phyloP scores from a whole-genome alignment of 208 protist genomes.

The Leishmania tropica region DNA sequence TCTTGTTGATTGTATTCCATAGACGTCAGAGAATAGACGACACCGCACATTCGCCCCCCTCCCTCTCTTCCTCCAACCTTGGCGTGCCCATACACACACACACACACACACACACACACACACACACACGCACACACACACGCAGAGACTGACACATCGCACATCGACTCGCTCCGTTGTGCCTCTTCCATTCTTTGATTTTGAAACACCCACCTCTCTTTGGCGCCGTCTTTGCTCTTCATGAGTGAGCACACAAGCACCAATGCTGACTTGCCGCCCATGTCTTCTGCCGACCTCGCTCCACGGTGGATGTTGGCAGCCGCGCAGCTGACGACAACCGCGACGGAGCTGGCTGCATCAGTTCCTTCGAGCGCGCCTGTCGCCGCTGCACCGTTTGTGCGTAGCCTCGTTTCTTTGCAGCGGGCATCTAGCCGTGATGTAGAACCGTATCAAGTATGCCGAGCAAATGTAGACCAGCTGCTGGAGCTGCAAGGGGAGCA shows the following conservation, averaged over 20 bases:
- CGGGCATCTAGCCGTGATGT: conserved; percentile 1
- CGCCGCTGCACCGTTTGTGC: neutral
- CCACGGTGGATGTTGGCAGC: neutral
- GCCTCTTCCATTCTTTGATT: neutral
- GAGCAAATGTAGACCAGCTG: conserved; percentile 12
- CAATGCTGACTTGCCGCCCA: conserved; percentile 5
- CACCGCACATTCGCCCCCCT: neutral
- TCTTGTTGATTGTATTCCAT: neutral
- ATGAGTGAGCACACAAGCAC: neutral
- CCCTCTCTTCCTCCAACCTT: neutral
- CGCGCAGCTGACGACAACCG: neutral
- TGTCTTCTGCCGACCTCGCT: neutral
- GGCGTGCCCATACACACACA: neutral
- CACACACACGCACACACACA: no score
- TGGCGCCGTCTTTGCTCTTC: neutral
- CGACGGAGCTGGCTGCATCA: neutral
- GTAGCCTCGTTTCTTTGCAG: neutral
- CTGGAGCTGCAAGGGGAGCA: conserved; percentile 24
- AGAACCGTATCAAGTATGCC: conserved; percentile 23
- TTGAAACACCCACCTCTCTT: neutral
- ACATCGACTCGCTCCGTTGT: neutral
- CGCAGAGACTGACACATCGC: neutral
- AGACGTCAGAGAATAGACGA: neutral
- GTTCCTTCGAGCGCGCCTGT: neutral
- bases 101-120: neutral